These are phyloP conservation scores for Candida endomychidarum DNA, from an alignment of 805 yeast species.

Conservation along the genomic window DNA sequence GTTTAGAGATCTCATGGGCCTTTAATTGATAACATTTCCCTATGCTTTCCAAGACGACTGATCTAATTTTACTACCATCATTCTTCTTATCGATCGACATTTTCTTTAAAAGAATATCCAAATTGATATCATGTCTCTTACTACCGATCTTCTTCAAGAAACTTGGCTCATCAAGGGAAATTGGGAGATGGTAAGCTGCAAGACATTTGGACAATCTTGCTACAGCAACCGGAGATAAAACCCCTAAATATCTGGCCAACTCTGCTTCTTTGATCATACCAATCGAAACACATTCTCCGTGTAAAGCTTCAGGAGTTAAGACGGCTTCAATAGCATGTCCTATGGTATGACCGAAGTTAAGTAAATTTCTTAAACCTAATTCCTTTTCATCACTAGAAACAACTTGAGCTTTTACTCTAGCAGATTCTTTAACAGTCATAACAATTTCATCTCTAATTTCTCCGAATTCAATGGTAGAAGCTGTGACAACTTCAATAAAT, in stretches of 20 bases:
- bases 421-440: conserved; percentile 80
- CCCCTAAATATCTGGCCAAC: conserved; percentile 85
- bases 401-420: conserved; percentile 88
- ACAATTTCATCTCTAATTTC: conserved; percentile 72
- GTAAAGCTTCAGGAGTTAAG: conserved; percentile 91
- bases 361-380: conserved; percentile 85
- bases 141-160: conserved; percentile 65
- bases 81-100: conserved; percentile 98
- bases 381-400: conserved; percentile 94
- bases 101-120: conserved; percentile 69
- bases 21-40: conserved; percentile 87
- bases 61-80: conserved; percentile 87
- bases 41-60: conserved; percentile 77
- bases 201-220: conserved; percentile 84
- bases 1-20: conserved; percentile 82
- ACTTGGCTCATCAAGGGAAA: conserved; percentile 68
- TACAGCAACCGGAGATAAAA: conserved; percentile 88
- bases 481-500: conserved; percentile 64
- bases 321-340: conserved; percentile 99
- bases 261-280: conserved; percentile 96
- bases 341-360: conserved; percentile 95
- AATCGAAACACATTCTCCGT: conserved; percentile 98
- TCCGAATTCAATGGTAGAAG: conserved; percentile 49
- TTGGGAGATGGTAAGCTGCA: conserved; percentile 83
- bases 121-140: conserved; percentile 64